These are phyloP conservation scores for Penicillium sp. DNA, from an alignment of 2,329 filamentous ascomycete species.

Conservation along the genomic window DNA sequence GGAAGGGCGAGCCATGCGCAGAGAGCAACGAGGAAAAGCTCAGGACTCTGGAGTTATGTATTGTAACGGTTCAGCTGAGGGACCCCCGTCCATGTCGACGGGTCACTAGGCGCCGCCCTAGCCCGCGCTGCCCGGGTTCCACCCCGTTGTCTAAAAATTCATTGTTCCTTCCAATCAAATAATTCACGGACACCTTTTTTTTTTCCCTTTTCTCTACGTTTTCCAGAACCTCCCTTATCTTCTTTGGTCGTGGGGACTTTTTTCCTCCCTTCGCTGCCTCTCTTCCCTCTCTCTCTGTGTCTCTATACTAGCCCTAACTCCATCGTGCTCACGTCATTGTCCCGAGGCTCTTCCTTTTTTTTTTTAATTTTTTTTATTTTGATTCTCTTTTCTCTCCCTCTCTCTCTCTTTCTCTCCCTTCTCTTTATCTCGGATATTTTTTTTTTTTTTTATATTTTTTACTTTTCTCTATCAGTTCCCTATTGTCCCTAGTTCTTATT, in stretches of 20 bases:
- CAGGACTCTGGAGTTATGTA: not conserved
- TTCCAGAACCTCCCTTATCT: not conserved
- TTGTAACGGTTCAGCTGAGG: slow-evolving; percentile 2
- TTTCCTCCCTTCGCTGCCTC: not conserved
- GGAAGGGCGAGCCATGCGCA: too few species aligned
- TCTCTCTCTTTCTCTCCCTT: slow-evolving; percentile 7
- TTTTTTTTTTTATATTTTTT: slow-evolving; percentile 13
- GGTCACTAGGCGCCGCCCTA: slow-evolving; percentile 32
- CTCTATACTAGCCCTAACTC: slow-evolving; percentile 1
- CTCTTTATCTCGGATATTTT: slow-evolving; percentile 10
- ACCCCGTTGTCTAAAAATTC: slow-evolving; percentile 20
- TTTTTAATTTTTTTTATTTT: slow-evolving; percentile 11
- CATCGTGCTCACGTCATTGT: slow-evolving; percentile 30
- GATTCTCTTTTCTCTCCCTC: slow-evolving; percentile 7
- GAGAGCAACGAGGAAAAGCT: too few species aligned
- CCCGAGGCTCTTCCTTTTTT: slow-evolving; percentile 26
- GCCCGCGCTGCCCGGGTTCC: slow-evolving; percentile 23
- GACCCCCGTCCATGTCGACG: slow-evolving; percentile 38
- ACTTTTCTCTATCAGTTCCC: not conserved
- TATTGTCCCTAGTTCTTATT: slow-evolving; percentile 6
- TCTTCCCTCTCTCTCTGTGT: too few species aligned
- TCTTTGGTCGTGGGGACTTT: not conserved
- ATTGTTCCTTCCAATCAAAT: slow-evolving; percentile 18
- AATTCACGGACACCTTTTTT: slow-evolving; percentile 4
- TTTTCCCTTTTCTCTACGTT: slow-evolving; percentile 6